Evolutionary conservation across 1,139 yeast genomes (phyloP), one percentile per base, ranked within the genome.

Genomic region (Hansenula sp.): DNA sequence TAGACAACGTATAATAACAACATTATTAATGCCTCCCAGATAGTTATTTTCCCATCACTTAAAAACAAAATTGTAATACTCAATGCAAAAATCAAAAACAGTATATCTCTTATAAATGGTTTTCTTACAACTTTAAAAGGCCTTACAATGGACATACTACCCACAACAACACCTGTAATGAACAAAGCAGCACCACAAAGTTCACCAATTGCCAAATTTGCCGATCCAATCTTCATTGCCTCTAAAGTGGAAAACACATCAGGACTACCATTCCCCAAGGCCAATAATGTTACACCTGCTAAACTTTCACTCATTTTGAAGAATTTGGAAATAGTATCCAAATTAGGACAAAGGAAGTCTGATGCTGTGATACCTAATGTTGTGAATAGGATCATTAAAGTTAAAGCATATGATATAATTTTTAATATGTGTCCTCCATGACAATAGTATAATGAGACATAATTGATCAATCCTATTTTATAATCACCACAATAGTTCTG

Each of bases 231-330:
- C 40, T 72, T 71, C 77, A 89, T 77, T 4, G 96, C 96, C 33
- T 84, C 83, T 56, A 79, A 84, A 0, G 96, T 88, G 33, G 94
- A 77, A 36, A 89, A 73, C 8, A 92, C 79, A 62, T 92, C 98
- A 0, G 97, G 96, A 0, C 95, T 74, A 10, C 96, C 94, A 59
- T 92, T 92, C 1, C 97, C 97, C 48, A 90, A 69, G 0, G 98
- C 96, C 44, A 92, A 66, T 38, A 90, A 67, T 0, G 97, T 90
- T 51, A 90, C 79, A 0, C 97, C 97, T 2, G 96, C 84, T 32
- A 90, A 65, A 44, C 85, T 80, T 52, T 89, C 95, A 26, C 94
- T 78, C 46, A 90, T 62, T 14, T 79, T 74, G 33, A 88, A 65
- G 38, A 72, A 60, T 36, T 73, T 71, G 14, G 95, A 76, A 21